phyloP scores from a whole-genome alignment of 1,139 yeast genomes.

The Lodderomyces margitis region DNA sequence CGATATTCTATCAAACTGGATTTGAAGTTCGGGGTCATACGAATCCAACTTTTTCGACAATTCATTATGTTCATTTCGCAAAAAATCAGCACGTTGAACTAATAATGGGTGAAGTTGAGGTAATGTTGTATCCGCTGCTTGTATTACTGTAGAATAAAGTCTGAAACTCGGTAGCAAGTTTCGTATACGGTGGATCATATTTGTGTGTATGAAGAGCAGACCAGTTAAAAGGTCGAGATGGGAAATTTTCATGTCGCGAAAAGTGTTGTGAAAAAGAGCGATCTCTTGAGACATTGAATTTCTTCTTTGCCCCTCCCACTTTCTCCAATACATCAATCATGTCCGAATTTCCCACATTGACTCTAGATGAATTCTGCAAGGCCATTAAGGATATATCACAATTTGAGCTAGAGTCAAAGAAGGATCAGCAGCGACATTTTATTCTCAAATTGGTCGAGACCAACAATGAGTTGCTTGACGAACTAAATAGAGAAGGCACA shows the following conservation, averaged over 20 bases:
- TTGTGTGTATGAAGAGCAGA: background rate
- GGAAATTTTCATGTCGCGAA: background rate
- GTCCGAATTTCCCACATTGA: slow-evolving; percentile 8
- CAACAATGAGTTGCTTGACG: slow-evolving; percentile 27
- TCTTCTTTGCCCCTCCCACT: background rate
- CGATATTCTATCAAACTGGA: slow-evolving; percentile 13
- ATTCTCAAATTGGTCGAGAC: slow-evolving; percentile 30
- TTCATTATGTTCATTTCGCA: slow-evolving; percentile 47
- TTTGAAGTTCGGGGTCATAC: slow-evolving; percentile 14
- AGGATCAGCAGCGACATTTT: slow-evolving; percentile 12
- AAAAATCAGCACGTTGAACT: slow-evolving; percentile 56
- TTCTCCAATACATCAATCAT: background rate
- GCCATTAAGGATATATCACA: slow-evolving; percentile 30
- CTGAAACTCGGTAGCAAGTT: background rate
- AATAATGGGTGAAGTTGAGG: slow-evolving; percentile 54
- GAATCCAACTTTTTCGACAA: slow-evolving; percentile 38
- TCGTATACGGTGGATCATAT: slow-evolving; percentile 1
- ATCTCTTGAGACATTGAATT: background rate
- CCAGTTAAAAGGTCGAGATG: background rate
- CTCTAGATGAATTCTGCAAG: slow-evolving; percentile 19
- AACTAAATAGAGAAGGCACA: slow-evolving; percentile 20
- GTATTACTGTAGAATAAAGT: background rate
- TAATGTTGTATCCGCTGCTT: background rate
- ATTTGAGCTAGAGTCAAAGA: slow-evolving; percentile 13
- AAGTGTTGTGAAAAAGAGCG: no score